Percentiles rank a stretch among this genome's conserved stretches.
phyloP scores from a whole-genome alignment of 805 yeast species.

The Cyberlindnera mycetangii region DNA sequence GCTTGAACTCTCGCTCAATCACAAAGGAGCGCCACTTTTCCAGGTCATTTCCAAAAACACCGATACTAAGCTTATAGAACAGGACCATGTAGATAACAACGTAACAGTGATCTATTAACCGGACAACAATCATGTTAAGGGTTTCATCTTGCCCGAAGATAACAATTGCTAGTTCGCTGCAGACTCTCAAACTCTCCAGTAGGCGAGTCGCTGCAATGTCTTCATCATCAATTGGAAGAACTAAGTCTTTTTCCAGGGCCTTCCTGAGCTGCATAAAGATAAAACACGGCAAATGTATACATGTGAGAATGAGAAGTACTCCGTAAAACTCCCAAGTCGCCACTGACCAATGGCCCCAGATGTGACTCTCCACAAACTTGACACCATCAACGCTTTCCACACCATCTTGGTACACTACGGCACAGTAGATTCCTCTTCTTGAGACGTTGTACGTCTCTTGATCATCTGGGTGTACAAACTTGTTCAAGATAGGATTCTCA shows the following conservation, averaged over 20 bases:
- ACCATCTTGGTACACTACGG: constrained; percentile 16
- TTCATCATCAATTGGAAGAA: too few species aligned
- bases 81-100: not conserved
- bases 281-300: too few species aligned
- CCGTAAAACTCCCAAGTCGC: constrained; percentile 5
- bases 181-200: too few species aligned
- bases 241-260: too few species aligned
- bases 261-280: too few species aligned
- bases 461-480: not conserved
- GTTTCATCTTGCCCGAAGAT: too few species aligned
- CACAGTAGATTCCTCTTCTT: constrained; percentile 12
- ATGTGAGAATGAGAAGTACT: too few species aligned
- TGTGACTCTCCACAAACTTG: constrained; percentile 6
- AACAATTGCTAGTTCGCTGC: too few species aligned
- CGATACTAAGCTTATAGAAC: constrained; percentile 17
- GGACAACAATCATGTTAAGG: too few species aligned
- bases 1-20: constrained; percentile 5
- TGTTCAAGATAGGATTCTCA: constrained; percentile 5
- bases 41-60: constrained; percentile 13
- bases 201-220: too few species aligned
- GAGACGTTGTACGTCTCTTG: not conserved
- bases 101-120: constrained; percentile 2
- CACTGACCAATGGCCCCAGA: constrained; percentile 11
- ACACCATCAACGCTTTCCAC: constrained; percentile 6
- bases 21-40: constrained; percentile 7